phyloP scores from a whole-genome alignment of 2,329 filamentous ascomycete species.

The Epichloe hybrida region DNA sequence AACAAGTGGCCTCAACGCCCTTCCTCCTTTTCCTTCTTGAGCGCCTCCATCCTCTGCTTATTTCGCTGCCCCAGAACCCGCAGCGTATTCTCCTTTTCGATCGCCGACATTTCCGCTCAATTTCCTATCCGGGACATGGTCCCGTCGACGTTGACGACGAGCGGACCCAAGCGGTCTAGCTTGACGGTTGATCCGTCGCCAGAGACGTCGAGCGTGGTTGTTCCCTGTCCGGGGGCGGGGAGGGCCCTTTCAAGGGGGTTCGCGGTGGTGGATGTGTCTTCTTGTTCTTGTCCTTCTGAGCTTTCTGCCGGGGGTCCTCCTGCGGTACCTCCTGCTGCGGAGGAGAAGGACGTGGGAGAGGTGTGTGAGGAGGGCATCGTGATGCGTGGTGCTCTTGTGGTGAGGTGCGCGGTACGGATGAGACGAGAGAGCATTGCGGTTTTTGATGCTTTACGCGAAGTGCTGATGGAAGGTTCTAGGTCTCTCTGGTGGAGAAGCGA shows the following conservation, averaged over 20 bases:
- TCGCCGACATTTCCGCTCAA: slow-evolving; percentile 57
- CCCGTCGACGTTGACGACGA: slow-evolving; percentile 63
- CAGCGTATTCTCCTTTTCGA: slow-evolving; percentile 54
- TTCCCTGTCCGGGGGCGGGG: slow-evolving; percentile 10
- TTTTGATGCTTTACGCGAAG: background rate
- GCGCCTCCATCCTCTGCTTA: slow-evolving; percentile 41
- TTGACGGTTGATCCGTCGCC: slow-evolving; percentile 28
- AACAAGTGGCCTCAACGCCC: too few species aligned
- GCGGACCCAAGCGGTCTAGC: slow-evolving; percentile 56
- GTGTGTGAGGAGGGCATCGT: background rate
- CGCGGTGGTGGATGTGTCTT: slow-evolving; percentile 1
- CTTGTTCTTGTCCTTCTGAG: background rate
- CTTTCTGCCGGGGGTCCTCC: background rate
- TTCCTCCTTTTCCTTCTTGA: slow-evolving; percentile 20
- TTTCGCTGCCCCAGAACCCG: slow-evolving; percentile 57
- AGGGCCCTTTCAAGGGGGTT: slow-evolving; percentile 10
- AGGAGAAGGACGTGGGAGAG: background rate
- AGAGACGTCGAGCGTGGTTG: slow-evolving; percentile 20
- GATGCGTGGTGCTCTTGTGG: background rate
- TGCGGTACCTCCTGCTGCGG: background rate
- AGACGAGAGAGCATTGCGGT: background rate
- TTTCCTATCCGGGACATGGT: slow-evolving; percentile 58
- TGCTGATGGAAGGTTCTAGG: background rate
- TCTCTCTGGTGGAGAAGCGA: background rate
- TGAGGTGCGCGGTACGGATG: background rate